These are phyloP conservation scores for Dillenia turbinata DNA, from an alignment of 164 flowering plant genomes.

Conservation along the genomic window DNA sequence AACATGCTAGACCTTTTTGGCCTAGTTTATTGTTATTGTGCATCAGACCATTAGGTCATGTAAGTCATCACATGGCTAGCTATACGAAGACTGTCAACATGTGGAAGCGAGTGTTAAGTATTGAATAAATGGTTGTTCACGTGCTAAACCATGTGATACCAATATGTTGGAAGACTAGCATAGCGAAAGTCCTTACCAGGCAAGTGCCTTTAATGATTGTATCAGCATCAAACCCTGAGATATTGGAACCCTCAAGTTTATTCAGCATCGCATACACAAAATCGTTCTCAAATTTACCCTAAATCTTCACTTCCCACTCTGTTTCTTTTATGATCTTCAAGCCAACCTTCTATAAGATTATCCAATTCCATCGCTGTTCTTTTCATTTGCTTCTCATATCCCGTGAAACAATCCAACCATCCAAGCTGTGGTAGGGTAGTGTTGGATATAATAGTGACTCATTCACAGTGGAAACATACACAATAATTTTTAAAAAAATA, in stretches of 20 bases:
- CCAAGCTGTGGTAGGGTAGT: conserved; percentile 9
- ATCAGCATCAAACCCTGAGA: background rate
- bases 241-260: background rate
- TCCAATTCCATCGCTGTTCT: background rate
- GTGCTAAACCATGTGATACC: too few species aligned
- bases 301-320: background rate
- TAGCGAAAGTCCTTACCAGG: background rate
- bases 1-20: too few species aligned
- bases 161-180: too few species aligned
- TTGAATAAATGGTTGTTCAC: too few species aligned
- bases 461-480: too few species aligned
- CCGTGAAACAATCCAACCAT: background rate
- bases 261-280: conserved; percentile 1
- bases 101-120: background rate
- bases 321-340: background rate
- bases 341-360: background rate
- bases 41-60: too few species aligned
- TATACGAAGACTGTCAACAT: too few species aligned
- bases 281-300: background rate
- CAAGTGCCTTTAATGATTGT: conserved; percentile 2
- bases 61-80: too few species aligned
- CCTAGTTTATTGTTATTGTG: too few species aligned
- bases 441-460: too few species aligned
- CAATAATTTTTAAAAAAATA: too few species aligned
- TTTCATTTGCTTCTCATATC: background rate